Conservation (phyloP, 306 rosid genomes). For the Datisca glomerata region DNA sequence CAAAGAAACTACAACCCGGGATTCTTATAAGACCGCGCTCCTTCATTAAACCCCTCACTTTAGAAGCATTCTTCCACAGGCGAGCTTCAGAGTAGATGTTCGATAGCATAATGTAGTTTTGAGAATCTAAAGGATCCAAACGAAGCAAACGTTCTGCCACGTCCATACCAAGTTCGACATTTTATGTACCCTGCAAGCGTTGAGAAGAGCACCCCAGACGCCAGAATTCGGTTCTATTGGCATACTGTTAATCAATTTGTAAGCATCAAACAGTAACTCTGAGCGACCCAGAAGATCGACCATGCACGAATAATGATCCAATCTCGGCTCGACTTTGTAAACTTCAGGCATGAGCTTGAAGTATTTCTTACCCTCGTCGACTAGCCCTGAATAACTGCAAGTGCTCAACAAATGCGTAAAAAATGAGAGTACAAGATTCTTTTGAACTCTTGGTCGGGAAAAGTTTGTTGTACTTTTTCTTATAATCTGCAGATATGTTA, state of each 20-base stretch:
- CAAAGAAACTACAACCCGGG: constrained; percentile 54
- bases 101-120: constrained; percentile 61
- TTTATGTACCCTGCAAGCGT: constrained; percentile 55
- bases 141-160: constrained; percentile 48
- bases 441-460: too few relatives aligned
- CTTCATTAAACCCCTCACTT: constrained; percentile 55
- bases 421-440: too few relatives aligned
- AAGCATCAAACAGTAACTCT: constrained; percentile 47
- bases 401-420: constrained; percentile 72
- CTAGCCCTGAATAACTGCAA: constrained; percentile 77
- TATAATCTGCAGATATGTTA: too few relatives aligned
- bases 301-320: constrained; percentile 80
- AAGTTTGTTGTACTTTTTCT: too few relatives aligned
- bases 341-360: constrained; percentile 43
- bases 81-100: constrained; percentile 57
- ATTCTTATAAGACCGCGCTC: constrained; percentile 30
- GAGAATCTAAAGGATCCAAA: constrained; percentile 44
- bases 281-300: constrained; percentile 78
- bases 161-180: constrained; percentile 49
- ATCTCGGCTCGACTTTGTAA: constrained; percentile 37
- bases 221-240: constrained; percentile 61
- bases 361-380: constrained; percentile 44
- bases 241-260: constrained; percentile 40
- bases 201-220: constrained; percentile 76
- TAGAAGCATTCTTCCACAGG: constrained; percentile 55